Conservation (phyloP, 148 eudicot genomes). For the Rhododendron williamsianum region DNA sequence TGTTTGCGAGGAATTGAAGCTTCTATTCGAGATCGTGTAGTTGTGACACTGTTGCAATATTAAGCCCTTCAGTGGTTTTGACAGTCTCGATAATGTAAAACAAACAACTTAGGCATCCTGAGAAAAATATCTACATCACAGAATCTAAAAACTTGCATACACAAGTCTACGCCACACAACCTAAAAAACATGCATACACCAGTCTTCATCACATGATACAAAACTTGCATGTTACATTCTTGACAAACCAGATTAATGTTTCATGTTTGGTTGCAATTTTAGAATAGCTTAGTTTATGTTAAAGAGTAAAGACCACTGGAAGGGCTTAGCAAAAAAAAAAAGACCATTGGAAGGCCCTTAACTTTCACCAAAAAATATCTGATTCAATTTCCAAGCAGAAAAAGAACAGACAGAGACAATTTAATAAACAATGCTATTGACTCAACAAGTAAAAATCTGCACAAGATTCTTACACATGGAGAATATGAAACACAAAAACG, state of each 20-base stretch:
- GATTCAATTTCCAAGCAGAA: background rate
- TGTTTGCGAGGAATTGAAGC: constrained; percentile 94
- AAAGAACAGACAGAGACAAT: background rate
- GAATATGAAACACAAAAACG: background rate
- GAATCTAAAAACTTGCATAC: background rate
- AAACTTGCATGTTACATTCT: background rate
- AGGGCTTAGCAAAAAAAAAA: background rate
- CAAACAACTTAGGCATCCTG: background rate
- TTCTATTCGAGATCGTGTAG: constrained; percentile 81
- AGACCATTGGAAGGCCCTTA: background rate
- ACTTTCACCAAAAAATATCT: background rate
- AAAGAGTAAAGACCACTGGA: background rate
- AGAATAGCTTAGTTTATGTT: background rate
- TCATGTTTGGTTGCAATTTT: background rate
- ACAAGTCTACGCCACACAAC: background rate
- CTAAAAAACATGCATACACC: background rate
- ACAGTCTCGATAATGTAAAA: background rate
- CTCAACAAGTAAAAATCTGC: background rate
- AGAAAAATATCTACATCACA: background rate
- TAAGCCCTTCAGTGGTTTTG: background rate
- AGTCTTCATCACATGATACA: background rate
- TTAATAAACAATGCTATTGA: background rate
- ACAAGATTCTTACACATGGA: background rate
- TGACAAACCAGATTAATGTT: background rate
- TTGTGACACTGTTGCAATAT: constrained; percentile 58